These are phyloP conservation scores for Aspergillus ustus DNA, from an alignment of 2,329 filamentous ascomycete species.

Conservation along the genomic window DNA sequence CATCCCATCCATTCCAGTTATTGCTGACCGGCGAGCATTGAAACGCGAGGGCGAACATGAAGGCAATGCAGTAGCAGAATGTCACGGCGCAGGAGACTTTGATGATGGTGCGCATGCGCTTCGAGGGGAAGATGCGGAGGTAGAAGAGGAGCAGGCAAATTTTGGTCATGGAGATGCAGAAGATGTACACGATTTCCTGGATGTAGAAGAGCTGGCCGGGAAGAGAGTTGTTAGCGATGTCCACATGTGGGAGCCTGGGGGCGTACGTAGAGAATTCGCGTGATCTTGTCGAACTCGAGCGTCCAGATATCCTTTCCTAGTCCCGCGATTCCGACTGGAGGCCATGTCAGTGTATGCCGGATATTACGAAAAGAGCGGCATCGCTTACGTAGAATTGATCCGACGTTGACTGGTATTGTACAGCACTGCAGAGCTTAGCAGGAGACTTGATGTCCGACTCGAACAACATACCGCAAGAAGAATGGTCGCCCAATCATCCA, in stretches of 20 bases:
- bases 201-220: background rate
- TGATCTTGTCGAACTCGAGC: background rate
- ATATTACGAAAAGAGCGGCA: background rate
- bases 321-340: background rate
- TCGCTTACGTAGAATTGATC: background rate
- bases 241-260: background rate
- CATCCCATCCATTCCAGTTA: background rate
- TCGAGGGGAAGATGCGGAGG: background rate
- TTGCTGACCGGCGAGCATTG: background rate
- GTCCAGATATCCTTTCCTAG: background rate
- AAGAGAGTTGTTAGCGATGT: background rate
- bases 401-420: background rate
- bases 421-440: background rate
- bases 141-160: conserved; percentile 1
- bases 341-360: background rate
- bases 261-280: background rate
- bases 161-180: background rate
- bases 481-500: background rate
- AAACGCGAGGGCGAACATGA: background rate
- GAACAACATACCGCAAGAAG: background rate
- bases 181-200: background rate
- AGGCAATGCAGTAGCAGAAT: background rate
- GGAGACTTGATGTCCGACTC: too few relatives aligned
- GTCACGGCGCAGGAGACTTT: background rate
- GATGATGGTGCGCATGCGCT: background rate